A percentile compares a stretch with the other conserved stretches of the same genome.
Evolutionary conservation across 2,329 filamentous ascomycete genomes (phyloP).

Genomic region (Botrytis tulipae): DNA sequence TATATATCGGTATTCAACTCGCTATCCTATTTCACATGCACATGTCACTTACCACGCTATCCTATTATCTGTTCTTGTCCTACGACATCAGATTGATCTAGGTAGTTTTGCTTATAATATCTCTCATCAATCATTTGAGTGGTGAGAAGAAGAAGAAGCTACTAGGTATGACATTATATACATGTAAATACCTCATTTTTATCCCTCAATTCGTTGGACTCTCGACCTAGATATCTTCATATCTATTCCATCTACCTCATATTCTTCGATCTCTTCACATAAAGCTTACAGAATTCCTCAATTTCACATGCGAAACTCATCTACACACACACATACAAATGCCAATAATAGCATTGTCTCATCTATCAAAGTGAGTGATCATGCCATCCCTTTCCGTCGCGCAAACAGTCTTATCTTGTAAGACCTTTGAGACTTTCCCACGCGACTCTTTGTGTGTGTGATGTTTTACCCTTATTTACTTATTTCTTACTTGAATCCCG

Average conservation of each 20-base stretch:
- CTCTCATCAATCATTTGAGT: neutral
- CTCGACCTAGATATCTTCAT: neutral
- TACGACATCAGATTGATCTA: neutral
- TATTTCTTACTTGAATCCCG: neutral
- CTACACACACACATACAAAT: neutral
- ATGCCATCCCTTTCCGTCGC: conserved; percentile 6
- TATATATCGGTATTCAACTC: neutral
- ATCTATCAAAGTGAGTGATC: conserved; percentile 5
- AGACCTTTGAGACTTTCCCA: neutral
- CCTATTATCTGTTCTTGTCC: neutral
- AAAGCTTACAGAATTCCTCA: neutral
- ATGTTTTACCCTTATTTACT: neutral
- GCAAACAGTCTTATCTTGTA: conserved; percentile 4
- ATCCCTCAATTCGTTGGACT: neutral
- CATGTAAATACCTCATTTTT: conserved; percentile 1
- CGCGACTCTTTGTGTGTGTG: conserved; percentile 10
- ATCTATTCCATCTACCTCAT: neutral
- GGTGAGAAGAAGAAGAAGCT: neutral
- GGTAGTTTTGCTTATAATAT: neutral
- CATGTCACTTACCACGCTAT: neutral
- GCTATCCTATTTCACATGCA: neutral
- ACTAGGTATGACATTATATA: neutral
- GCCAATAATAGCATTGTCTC: neutral
- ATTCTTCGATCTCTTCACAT: neutral
- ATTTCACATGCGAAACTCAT: neutral